Evolutionary conservation across 768 basidiomycete genomes (phyloP), one percentile per base, ranked within the genome.

Genomic region (Vararia minispora): DNA sequence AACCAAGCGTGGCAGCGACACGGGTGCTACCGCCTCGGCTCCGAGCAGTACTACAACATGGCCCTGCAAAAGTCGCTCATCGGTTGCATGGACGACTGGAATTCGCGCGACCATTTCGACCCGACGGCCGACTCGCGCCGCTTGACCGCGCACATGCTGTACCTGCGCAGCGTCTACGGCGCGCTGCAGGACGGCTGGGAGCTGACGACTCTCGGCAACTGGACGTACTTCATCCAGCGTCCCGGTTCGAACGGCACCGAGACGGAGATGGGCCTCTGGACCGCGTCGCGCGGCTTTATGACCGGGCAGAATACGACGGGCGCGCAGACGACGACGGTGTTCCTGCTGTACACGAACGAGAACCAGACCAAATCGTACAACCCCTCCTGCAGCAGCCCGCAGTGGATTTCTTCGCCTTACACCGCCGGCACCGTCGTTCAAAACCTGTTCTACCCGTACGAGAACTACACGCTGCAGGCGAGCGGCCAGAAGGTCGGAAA

Each of bases 41-140:
- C 91, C 6, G 68, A 73, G 43, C 91, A 94, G 53, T 95, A 91
- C 62, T 95, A 83, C 69, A 90, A 94, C 60, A 85, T 92, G 74
- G 83, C 84, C 2, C 66, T 92, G 47, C 80, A 83, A 39, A 76
- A 75, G 49, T 61, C 84, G 2, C 55, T 89, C 23, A 63, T 89
- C 13, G 91, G 89, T 32, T 95, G 91, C 56, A 51, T 80, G 32
- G 88, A 94, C 52, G 78, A 85, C 49, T 91, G 85, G 87, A 92
- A 94, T 56, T 74, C 84, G 2, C 74, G 92, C 23, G 91, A 95
- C 51, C 91, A 95, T 56, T 94, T 94, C 55, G 91, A 95, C 58
- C 88, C 89, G 20, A 92, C 90, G 2, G 63, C 79, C 10, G 79
- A 85, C 51, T 69, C 71, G 27, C 74, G 83, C 27, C 79, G 88